Percentiles rank a stretch among this genome's conserved stretches.
Conservation (phyloP, 306 rosid genomes). For the Vicia sativa region DNA sequence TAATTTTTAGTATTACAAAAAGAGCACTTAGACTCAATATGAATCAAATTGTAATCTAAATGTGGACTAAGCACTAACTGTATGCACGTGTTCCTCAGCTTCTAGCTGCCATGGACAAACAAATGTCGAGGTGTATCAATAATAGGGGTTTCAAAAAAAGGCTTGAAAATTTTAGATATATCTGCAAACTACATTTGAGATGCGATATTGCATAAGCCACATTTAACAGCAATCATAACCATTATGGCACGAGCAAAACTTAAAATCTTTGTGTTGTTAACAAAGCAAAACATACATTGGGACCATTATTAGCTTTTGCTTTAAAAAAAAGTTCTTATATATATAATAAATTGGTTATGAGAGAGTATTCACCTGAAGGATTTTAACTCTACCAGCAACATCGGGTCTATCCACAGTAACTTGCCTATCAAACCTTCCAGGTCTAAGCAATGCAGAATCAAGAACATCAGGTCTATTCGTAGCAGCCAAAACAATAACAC, state of each 20-base stretch:
- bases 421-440: conserved; percentile 93
- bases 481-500: conserved; percentile 96
- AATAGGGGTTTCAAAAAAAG: neutral
- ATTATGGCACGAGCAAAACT: neutral
- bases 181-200: neutral
- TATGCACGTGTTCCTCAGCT: neutral
- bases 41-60: neutral
- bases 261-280: neutral
- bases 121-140: neutral
- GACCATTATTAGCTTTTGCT: neutral
- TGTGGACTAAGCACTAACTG: neutral
- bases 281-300: neutral
- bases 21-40: no score
- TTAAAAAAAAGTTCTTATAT: neutral
- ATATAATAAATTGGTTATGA: neutral
- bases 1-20: neutral
- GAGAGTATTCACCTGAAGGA: conserved; percentile 72
- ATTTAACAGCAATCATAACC: neutral
- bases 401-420: conserved; percentile 98
- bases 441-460: conserved; percentile 83
- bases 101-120: neutral
- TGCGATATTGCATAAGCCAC: no score
- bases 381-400: conserved; percentile 95
- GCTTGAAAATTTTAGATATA: neutral
- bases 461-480: conserved; percentile 98